Percentiles rank a stretch among this genome's conserved stretches.
Evolutionary conservation across 2,329 filamentous ascomycete species (phyloP).

Genomic region (Beauveria caledonica): DNA sequence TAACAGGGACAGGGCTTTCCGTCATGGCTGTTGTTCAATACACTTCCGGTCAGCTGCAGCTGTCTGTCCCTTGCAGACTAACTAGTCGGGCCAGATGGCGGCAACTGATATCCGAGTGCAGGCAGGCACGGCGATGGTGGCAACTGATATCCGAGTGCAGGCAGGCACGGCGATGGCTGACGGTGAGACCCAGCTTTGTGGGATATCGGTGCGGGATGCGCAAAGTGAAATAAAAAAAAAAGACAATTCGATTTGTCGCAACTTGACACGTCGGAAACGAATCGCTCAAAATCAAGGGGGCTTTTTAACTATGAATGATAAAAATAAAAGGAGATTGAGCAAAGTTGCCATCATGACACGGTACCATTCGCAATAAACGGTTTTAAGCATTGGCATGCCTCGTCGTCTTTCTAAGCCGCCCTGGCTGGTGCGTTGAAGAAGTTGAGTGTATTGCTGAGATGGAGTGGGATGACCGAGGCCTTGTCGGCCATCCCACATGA

Average conservation of each 20-base stretch:
- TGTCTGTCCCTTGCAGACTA: background rate
- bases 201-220: background rate
- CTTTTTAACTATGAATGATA: background rate
- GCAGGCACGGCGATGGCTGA: background rate
- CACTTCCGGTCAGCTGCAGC: background rate
- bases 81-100: no score
- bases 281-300: background rate
- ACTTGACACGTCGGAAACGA: background rate
- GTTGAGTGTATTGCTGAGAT: background rate
- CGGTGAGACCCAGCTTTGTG: background rate
- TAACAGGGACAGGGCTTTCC: background rate
- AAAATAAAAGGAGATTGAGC: background rate
- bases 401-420: conserved; percentile 8
- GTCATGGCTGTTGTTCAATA: background rate
- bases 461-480: conserved; percentile 1
- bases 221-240: background rate
- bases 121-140: no score
- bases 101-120: no score
- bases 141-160: no score
- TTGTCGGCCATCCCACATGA: conserved; percentile 7
- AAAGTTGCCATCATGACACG: background rate
- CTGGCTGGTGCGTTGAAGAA: conserved; percentile 3
- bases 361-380: background rate
- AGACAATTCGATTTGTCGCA: background rate
- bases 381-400: conserved; percentile 4